These are phyloP conservation scores for Colletotrichum sp. DNA, from an alignment of 2,329 filamentous ascomycete species.

Conservation along the genomic window DNA sequence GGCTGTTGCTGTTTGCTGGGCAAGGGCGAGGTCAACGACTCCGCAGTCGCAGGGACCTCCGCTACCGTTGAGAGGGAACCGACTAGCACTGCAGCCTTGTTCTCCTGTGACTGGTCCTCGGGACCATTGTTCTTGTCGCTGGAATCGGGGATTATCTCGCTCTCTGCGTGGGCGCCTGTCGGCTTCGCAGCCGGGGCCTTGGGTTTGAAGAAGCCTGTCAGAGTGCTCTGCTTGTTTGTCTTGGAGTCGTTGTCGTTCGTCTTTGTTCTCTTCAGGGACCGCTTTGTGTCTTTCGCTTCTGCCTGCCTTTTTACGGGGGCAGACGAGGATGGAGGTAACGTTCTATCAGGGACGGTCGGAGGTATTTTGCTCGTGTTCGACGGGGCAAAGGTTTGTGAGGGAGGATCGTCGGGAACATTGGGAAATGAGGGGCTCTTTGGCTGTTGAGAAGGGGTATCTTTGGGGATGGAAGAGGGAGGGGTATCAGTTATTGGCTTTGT, in stretches of 20 bases:
- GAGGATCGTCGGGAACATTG: neutral
- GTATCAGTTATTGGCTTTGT: slow-evolving; percentile 4
- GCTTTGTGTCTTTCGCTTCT: slow-evolving; percentile 27
- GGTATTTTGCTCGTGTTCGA: neutral
- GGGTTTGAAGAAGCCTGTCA: slow-evolving; percentile 82
- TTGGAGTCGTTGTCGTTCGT: slow-evolving; percentile 27
- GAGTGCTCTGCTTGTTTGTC: slow-evolving; percentile 54
- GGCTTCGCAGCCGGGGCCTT: slow-evolving; percentile 35
- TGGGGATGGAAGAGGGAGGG: neutral
- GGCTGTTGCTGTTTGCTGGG: neutral
- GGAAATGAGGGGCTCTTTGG: neutral
- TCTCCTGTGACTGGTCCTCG: neutral
- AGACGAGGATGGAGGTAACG: slow-evolving; percentile 3
- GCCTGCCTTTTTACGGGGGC: slow-evolving; percentile 20
- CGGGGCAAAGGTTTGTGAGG: neutral
- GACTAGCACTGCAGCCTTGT: neutral
- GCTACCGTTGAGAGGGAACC: neutral
- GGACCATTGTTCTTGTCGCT: neutral
- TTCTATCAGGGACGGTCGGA: neutral
- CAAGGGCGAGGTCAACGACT: neutral
- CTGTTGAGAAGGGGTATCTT: neutral
- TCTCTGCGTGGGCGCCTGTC: neutral
- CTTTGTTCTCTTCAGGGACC: slow-evolving; percentile 40
- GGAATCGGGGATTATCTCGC: neutral
- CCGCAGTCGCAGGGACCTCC: neutral